Evolutionary conservation across 2,329 filamentous ascomycete genomes (phyloP).

Genomic region (Hypomyces perniciosus): DNA sequence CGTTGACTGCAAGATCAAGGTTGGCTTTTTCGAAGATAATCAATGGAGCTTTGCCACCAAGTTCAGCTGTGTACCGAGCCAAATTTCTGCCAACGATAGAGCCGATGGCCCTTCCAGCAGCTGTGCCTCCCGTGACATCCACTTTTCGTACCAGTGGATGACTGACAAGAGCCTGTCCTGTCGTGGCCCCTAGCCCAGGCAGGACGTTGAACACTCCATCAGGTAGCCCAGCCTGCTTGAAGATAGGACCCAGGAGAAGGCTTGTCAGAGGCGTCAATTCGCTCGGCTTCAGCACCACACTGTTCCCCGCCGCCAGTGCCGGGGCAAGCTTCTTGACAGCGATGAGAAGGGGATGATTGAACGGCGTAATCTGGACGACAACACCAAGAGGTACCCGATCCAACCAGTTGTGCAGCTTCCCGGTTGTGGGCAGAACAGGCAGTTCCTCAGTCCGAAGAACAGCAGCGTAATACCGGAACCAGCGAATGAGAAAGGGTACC

Average conservation of each 20-base stretch:
- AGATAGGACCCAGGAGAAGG: conserved; percentile 52
- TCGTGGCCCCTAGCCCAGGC: conserved; percentile 46
- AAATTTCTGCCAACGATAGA: conserved; percentile 60
- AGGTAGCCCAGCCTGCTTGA: conserved; percentile 63
- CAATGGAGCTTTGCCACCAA: conserved; percentile 66
- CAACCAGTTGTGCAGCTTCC: conserved; percentile 52
- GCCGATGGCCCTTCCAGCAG: conserved; percentile 63
- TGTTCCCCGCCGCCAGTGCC: conserved; percentile 54
- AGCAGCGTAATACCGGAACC: conserved; percentile 67
- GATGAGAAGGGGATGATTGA: conserved; percentile 54
- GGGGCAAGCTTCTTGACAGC: conserved; percentile 56
- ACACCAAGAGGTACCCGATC: conserved; percentile 52
- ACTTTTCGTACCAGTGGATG: conserved; percentile 56
- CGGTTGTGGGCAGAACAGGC: conserved; percentile 57
- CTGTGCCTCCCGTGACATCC: conserved; percentile 69
- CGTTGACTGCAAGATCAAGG: conserved; percentile 61
- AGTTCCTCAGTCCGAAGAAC: conserved; percentile 62
- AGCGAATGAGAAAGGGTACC: conserved; percentile 57
- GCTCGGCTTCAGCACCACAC: conserved; percentile 55
- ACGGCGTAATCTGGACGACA: conserved; percentile 51
- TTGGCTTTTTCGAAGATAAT: conserved; percentile 62
- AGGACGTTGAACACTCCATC: conserved; percentile 63
- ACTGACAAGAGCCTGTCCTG: conserved; percentile 47
- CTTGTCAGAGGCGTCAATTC: conserved; percentile 58
- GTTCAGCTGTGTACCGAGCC: conserved; percentile 64